Conservation (phyloP, 768 basidiomycete genomes). For the Lanmaoa pseudosensibilis region DNA sequence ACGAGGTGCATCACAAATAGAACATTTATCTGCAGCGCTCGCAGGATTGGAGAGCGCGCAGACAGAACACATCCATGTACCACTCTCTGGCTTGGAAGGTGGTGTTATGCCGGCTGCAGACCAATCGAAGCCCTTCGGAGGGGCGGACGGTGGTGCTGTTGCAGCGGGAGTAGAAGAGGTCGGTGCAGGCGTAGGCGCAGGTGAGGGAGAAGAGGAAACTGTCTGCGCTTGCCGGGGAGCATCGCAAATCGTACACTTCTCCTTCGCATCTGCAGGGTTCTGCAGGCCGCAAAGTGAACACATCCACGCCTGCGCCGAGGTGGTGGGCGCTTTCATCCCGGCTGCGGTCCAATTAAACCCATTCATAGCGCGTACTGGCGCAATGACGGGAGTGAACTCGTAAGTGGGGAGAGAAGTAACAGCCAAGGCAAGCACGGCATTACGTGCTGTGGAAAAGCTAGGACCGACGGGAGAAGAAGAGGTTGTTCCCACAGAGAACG, state of each 20-base stretch:
- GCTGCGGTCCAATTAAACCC: slow-evolving; percentile 65
- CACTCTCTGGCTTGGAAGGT: slow-evolving; percentile 23
- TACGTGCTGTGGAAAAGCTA: slow-evolving; percentile 25
- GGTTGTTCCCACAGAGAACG: slow-evolving; percentile 22
- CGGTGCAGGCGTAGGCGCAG: background rate
- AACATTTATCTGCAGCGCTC: slow-evolving; percentile 46
- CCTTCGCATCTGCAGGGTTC: slow-evolving; percentile 38
- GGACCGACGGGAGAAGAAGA: slow-evolving; percentile 20
- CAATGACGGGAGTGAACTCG: slow-evolving; percentile 30
- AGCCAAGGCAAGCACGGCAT: slow-evolving; percentile 42
- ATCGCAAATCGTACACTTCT: slow-evolving; percentile 50
- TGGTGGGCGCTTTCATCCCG: slow-evolving; percentile 49
- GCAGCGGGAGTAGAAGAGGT: background rate
- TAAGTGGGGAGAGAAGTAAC: slow-evolving; percentile 47
- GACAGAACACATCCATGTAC: slow-evolving; percentile 41
- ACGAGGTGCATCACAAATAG: slow-evolving; percentile 47
- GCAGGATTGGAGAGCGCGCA: slow-evolving; percentile 48
- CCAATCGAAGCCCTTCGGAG: slow-evolving; percentile 37
- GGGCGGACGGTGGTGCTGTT: slow-evolving; percentile 2
- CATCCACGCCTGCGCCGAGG: slow-evolving; percentile 44
- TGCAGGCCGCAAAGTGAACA: slow-evolving; percentile 52
- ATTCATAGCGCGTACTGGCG: slow-evolving; percentile 27
- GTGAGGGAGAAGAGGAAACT: slow-evolving; percentile 14
- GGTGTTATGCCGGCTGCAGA: slow-evolving; percentile 37
- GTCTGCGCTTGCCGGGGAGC: slow-evolving; percentile 30